Percentiles rank a stretch among this genome's conserved stretches.
Evolutionary conservation across 2,329 filamentous ascomycete species (phyloP).

Genomic region (Trichoderma cornu-damae): DNA sequence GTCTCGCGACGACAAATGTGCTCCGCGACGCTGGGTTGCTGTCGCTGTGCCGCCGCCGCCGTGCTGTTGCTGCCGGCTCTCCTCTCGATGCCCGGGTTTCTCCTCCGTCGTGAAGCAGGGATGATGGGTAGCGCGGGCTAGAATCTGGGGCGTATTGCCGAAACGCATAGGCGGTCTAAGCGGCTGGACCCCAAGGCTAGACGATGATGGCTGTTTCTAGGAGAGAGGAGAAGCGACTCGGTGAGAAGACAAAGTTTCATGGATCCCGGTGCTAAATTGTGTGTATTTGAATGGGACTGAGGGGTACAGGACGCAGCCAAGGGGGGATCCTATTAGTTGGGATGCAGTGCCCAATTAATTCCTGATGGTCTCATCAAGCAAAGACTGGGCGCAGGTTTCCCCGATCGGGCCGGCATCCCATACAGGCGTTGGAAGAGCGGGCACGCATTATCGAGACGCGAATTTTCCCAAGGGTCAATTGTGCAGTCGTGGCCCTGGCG

Average conservation of each 20-base stretch:
- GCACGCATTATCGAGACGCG: neutral
- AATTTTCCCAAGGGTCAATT: neutral
- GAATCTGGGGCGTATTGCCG: conserved; percentile 23
- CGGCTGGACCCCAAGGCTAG: conserved; percentile 18
- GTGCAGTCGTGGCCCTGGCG: neutral
- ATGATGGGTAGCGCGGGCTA: conserved; percentile 24
- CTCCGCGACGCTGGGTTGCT: conserved; percentile 8
- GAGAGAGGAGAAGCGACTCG: conserved; percentile 37
- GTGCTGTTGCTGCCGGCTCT: conserved; percentile 8
- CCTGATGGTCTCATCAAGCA: conserved; percentile 8
- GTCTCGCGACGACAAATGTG: conserved; percentile 10
- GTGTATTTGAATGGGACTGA: conserved; percentile 32
- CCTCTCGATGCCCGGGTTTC: neutral
- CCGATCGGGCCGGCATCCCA: conserved; percentile 21
- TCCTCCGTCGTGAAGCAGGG: conserved; percentile 21
- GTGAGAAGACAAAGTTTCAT: conserved; percentile 36
- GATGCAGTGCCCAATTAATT: conserved; percentile 18
- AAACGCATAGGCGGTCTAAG: conserved; percentile 22
- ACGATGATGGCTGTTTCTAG: conserved; percentile 35
- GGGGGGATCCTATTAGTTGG: conserved; percentile 14
- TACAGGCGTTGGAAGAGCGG: conserved; percentile 2
- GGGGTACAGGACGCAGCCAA: conserved; percentile 30
- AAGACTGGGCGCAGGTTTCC: conserved; percentile 21
- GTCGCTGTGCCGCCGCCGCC: neutral
- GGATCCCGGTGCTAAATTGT: conserved; percentile 38